phyloP scores from a whole-genome alignment of 345 rosid species.

The Dimocarpus longan region DNA sequence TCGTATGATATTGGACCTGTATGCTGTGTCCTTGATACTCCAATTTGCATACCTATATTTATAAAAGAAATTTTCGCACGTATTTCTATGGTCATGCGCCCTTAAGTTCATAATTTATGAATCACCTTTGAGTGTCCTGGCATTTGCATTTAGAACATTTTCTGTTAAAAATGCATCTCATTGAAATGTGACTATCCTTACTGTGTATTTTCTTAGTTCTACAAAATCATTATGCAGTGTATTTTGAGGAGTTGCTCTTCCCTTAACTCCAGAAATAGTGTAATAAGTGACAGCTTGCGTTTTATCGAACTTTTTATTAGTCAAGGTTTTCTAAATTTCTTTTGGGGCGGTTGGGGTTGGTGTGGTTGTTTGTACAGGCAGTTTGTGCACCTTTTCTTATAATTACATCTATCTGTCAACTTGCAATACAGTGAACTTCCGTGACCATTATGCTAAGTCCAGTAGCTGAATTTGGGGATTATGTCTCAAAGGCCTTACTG shows the following conservation, averaged over 20 bases:
- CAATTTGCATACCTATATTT: not conserved
- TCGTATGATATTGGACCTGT: not conserved
- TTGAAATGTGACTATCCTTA: not conserved
- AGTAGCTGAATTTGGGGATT: not conserved
- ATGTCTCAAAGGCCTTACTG: not conserved
- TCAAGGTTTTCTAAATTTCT: too few species aligned
- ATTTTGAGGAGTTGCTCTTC: not conserved
- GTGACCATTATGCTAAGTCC: not conserved
- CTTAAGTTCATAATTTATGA: not conserved
- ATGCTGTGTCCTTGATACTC: not conserved
- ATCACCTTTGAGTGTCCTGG: not conserved
- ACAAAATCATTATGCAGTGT: too few species aligned
- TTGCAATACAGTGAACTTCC: not conserved
- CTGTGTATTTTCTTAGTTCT: not conserved
- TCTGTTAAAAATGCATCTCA: constrained; percentile 2
- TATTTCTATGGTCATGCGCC: not conserved
- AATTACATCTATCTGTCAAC: not conserved
- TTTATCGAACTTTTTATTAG: not conserved
- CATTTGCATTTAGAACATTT: not conserved
- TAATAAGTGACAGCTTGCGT: not conserved
- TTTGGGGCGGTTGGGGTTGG: too few species aligned
- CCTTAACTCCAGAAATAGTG: not conserved
- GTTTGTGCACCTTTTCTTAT: not conserved
- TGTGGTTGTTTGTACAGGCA: not conserved
- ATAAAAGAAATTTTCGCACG: not conserved